Percentiles rank a stretch among this genome's conserved stretches.
phyloP scores from a whole-genome alignment of 1,284 basidiomycete genomes.

The Boletellus dicymbophilus region DNA sequence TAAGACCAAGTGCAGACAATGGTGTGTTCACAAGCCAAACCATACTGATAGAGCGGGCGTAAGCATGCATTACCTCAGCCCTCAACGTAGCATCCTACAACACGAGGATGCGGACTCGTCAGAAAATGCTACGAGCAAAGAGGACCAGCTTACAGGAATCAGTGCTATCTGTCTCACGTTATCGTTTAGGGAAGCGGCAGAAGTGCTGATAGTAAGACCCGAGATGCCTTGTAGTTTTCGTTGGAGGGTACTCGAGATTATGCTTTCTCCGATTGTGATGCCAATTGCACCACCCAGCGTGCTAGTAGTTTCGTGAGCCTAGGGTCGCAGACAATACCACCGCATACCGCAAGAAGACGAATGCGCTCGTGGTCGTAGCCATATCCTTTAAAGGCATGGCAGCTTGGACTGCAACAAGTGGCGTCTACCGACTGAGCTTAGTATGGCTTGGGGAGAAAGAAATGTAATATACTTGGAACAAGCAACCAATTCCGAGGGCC shows the following conservation, averaged over 20 bases:
- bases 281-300: constrained; percentile 41
- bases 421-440: constrained; percentile 17
- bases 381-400: constrained; percentile 49
- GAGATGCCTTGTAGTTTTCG: constrained; percentile 51
- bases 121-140: neutral
- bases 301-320: constrained; percentile 13
- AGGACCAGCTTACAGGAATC: constrained; percentile 48
- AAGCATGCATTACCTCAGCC: constrained; percentile 64
- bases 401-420: constrained; percentile 42
- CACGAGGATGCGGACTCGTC: neutral
- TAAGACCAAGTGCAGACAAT: constrained; percentile 53
- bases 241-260: constrained; percentile 39
- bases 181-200: constrained; percentile 55
- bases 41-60: constrained; percentile 63
- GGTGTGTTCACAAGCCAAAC: constrained; percentile 77
- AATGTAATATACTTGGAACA: constrained; percentile 37
- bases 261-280: constrained; percentile 35
- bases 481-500: constrained; percentile 36
- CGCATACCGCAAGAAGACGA: constrained; percentile 35
- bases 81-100: constrained; percentile 48
- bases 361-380: constrained; percentile 42
- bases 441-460: neutral
- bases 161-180: constrained; percentile 53
- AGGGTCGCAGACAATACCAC: neutral
- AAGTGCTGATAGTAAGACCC: constrained; percentile 42